Evolutionary conservation across 1,284 basidiomycete species (phyloP).

Genomic region (Sphagnurus paluster): DNA sequence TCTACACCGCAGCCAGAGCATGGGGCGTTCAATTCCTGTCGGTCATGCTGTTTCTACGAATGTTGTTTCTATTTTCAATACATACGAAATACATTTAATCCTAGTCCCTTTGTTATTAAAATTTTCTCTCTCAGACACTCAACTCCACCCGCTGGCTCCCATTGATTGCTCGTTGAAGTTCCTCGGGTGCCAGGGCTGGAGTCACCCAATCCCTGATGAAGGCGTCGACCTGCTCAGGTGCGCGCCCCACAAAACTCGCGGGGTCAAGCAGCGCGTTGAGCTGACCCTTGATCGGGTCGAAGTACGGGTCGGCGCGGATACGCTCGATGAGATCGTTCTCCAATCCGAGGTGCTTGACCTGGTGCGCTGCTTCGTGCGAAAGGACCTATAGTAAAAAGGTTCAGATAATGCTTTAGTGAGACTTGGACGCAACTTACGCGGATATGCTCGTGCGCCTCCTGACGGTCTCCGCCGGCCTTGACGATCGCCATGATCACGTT

Average conservation of each 20-base stretch:
- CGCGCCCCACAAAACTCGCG: slow-evolving; percentile 84
- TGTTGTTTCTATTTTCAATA: neutral
- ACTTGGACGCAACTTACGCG: slow-evolving; percentile 51
- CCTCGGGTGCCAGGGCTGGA: slow-evolving; percentile 76
- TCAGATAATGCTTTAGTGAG: neutral
- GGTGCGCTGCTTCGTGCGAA: slow-evolving; percentile 93
- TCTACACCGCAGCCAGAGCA: too few species aligned
- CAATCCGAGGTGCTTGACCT: slow-evolving; percentile 93
- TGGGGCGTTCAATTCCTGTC: too few species aligned
- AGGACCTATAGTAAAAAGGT: slow-evolving; percentile 54
- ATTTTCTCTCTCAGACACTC: slow-evolving; percentile 35
- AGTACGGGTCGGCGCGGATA: slow-evolving; percentile 63
- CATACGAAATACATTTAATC: slow-evolving; percentile 8
- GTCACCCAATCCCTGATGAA: slow-evolving; percentile 89
- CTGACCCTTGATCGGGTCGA: slow-evolving; percentile 62
- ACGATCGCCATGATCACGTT: slow-evolving; percentile 99
- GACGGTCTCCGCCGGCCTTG: slow-evolving; percentile 91
- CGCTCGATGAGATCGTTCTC: slow-evolving; percentile 97
- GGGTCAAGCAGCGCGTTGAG: slow-evolving; percentile 79
- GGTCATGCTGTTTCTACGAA: neutral
- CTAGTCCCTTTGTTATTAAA: neutral
- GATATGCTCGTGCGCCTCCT: slow-evolving; percentile 97
- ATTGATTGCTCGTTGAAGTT: slow-evolving; percentile 61
- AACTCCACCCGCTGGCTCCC: slow-evolving; percentile 50
- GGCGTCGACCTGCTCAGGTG: slow-evolving; percentile 90